Evolutionary conservation across 495 filamentous ascomycete species (phyloP).

Genomic region (Penicillium cataractarum): DNA sequence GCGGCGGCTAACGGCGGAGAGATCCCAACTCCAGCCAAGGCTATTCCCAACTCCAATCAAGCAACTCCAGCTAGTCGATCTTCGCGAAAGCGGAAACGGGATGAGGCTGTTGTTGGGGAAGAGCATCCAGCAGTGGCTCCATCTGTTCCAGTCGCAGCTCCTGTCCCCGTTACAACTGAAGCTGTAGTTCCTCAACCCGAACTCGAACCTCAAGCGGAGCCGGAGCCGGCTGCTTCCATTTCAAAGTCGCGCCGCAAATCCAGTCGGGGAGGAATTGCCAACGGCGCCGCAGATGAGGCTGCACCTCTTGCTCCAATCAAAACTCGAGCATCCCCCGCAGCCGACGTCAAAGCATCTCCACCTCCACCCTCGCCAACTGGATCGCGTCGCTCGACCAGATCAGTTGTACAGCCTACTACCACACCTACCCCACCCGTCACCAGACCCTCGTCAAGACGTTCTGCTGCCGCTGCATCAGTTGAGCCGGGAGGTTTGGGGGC

Average conservation of each 20-base stretch:
- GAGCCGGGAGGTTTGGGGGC: constrained; percentile 29
- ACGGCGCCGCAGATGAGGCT: constrained; percentile 33
- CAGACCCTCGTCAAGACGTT: constrained; percentile 50
- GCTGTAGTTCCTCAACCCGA: not conserved
- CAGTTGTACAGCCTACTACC: constrained; percentile 15
- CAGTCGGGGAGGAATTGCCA: constrained; percentile 47
- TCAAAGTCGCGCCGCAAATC: constrained; percentile 25
- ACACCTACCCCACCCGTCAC: constrained; percentile 43
- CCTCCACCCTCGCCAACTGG: constrained; percentile 33
- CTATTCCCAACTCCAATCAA: constrained; percentile 16
- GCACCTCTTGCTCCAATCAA: constrained; percentile 19
- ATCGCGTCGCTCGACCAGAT: constrained; percentile 32
- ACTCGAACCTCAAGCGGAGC: not conserved
- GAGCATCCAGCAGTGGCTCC: not conserved
- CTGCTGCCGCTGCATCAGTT: constrained; percentile 42
- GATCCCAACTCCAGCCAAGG: constrained; percentile 4
- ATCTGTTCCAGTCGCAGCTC: constrained; percentile 1
- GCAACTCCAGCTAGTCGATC: constrained; percentile 25
- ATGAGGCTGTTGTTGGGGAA: constrained; percentile 19
- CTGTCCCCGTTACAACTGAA: constrained; percentile 7
- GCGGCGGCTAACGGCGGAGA: constrained; percentile 52
- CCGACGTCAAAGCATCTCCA: constrained; percentile 29
- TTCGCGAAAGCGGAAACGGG: constrained; percentile 35
- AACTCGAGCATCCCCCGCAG: constrained; percentile 13
- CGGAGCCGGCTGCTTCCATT: not conserved